Evolutionary conservation across 2,329 filamentous ascomycete species (phyloP).

Genomic region (Chaetomiaceae sp.): DNA sequence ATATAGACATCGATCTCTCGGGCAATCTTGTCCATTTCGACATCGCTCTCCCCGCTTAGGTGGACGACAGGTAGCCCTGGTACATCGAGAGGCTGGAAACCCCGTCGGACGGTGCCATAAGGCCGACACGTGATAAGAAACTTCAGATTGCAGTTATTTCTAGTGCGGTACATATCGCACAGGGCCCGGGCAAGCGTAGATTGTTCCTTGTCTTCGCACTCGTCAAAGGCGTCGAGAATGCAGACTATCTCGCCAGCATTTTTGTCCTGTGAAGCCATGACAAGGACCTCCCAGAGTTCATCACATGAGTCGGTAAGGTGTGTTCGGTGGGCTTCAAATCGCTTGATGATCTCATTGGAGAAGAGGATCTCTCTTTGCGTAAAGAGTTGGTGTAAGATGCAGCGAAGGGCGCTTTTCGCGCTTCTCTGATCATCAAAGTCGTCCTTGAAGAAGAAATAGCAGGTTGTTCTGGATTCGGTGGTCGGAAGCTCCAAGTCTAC

Average conservation of each 20-base stretch:
- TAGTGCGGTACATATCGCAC: slow-evolving; percentile 11
- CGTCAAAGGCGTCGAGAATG: slow-evolving; percentile 33
- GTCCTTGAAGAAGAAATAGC: slow-evolving; percentile 37
- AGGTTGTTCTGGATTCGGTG: slow-evolving; percentile 26
- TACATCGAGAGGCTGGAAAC: slow-evolving; percentile 18
- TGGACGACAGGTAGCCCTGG: slow-evolving; percentile 14
- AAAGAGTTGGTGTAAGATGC: slow-evolving; percentile 31
- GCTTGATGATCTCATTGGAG: not conserved
- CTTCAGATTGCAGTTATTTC: slow-evolving; percentile 26
- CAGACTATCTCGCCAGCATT: slow-evolving; percentile 27
- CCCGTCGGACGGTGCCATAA: slow-evolving; percentile 24
- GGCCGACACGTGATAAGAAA: slow-evolving; percentile 34
- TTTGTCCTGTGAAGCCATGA: slow-evolving; percentile 5
- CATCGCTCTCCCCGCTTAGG: slow-evolving; percentile 28
- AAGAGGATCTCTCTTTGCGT: slow-evolving; percentile 1
- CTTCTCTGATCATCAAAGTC: slow-evolving; percentile 24
- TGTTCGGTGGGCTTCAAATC: slow-evolving; percentile 8
- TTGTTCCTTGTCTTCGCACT: slow-evolving; percentile 26
- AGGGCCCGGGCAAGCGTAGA: slow-evolving; percentile 19
- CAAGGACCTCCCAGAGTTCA: slow-evolving; percentile 21
- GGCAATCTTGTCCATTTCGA: slow-evolving; percentile 28
- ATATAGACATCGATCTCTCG: slow-evolving; percentile 34
- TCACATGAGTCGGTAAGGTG: slow-evolving; percentile 15
- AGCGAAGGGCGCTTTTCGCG: slow-evolving; percentile 23
- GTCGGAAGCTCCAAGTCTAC: slow-evolving; percentile 30